A percentile compares a stretch with the other conserved stretches of the same genome.
Evolutionary conservation across 345 rosid species (phyloP).

Genomic region (Pistacia integerrima): DNA sequence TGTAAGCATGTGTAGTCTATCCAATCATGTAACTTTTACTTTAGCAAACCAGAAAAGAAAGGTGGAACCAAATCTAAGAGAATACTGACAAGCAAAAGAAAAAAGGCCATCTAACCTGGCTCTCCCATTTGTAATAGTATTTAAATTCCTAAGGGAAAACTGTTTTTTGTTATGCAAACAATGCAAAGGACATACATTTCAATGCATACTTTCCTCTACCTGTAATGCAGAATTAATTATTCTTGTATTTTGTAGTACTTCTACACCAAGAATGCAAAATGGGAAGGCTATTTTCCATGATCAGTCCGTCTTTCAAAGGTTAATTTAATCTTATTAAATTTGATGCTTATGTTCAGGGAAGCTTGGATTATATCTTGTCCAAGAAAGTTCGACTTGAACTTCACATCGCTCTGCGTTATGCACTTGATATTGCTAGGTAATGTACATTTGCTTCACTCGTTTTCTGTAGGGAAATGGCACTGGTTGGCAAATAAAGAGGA

Average conservation of each 20-base stretch:
- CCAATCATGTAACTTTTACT: not conserved
- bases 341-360: conserved; percentile 35
- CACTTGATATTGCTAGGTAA: conserved; percentile 62
- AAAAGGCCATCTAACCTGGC: not conserved
- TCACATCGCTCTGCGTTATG: conserved; percentile 50
- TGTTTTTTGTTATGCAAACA: not conserved
- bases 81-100: not conserved
- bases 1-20: not conserved
- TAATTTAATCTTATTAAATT: not conserved
- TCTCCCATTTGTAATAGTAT: not conserved
- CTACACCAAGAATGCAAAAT: not conserved
- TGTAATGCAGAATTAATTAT: not conserved
- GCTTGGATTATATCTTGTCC: conserved; percentile 37
- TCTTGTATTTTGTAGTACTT: conserved; percentile 5
- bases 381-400: conserved; percentile 44
- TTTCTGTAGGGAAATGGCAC: not conserved
- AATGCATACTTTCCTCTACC: not conserved
- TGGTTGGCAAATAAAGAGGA: not conserved
- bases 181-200: not conserved
- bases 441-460: not conserved
- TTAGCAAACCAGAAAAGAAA: not conserved
- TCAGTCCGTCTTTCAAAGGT: not conserved
- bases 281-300: not conserved
- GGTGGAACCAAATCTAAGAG: not conserved
- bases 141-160: not conserved